phyloP scores from a whole-genome alignment of 352 stramenopile genomes.

The Plasmopara muralis region DNA sequence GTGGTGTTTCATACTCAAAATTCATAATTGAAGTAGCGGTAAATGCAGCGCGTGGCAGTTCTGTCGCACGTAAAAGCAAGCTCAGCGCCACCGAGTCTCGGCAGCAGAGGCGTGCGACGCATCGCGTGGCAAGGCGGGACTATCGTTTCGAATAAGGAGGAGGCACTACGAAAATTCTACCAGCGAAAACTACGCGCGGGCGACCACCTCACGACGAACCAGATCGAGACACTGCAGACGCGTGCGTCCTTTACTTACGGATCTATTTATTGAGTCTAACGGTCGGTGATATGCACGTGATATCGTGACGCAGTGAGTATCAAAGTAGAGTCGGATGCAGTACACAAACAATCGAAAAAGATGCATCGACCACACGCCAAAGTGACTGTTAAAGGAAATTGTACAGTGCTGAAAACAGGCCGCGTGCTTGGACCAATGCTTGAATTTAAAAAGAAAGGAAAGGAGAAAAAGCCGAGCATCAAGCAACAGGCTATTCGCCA shows the following conservation, averaged over 20 bases:
- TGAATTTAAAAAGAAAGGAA: constrained; percentile 7
- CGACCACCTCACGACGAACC: constrained; percentile 37
- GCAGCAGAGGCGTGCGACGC: constrained; percentile 20
- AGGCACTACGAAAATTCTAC: constrained; percentile 82
- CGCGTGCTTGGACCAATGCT: constrained; percentile 54
- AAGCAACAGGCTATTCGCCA: constrained; percentile 27
- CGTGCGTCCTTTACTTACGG: constrained; percentile 18
- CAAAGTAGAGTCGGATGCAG: constrained; percentile 9
- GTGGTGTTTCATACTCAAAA: neutral
- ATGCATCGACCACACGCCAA: constrained; percentile 43
- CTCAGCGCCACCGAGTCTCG: constrained; percentile 18
- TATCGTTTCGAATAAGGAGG: constrained; percentile 79
- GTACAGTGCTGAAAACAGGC: constrained; percentile 52
- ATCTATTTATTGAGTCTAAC: constrained; percentile 3
- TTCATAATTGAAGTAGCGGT: neutral
- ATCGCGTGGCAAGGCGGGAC: constrained; percentile 78
- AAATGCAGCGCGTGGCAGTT: constrained; percentile 41
- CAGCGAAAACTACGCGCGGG: constrained; percentile 57
- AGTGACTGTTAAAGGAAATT: constrained; percentile 23
- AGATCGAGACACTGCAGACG: constrained; percentile 45
- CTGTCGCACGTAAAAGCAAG: constrained; percentile 70
- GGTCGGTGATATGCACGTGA: constrained; percentile 1
- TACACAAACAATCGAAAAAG: constrained; percentile 36
- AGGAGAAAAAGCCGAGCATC: constrained; percentile 12
- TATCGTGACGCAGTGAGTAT: constrained; percentile 14